These are phyloP conservation scores for Erigeron canadensis DNA, from an alignment of 129 eudicot genomes.

Conservation along the genomic window DNA sequence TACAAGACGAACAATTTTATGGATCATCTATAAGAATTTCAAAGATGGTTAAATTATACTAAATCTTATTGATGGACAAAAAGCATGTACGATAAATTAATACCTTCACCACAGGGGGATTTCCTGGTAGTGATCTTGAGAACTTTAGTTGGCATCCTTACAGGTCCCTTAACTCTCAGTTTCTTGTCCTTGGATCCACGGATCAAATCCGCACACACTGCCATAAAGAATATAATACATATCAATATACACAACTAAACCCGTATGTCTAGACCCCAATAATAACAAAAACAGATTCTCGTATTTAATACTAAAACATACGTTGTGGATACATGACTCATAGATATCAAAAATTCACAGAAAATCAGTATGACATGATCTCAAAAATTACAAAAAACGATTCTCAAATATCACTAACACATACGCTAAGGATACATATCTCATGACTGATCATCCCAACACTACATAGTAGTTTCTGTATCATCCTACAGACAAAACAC, in stretches of 20 bases:
- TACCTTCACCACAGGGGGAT: conserved; percentile 61
- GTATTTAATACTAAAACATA: background rate
- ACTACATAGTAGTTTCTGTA: background rate
- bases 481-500: background rate
- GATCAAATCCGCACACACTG: conserved; percentile 49
- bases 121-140: conserved; percentile 51
- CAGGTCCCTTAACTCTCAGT: conserved; percentile 50
- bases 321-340: background rate
- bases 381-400: background rate
- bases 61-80: background rate
- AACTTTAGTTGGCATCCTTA: conserved; percentile 56
- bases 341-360: too few relatives aligned
- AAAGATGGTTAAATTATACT: background rate
- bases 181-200: conserved; percentile 53
- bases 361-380: background rate
- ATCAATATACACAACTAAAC: background rate
- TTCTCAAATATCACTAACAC: background rate
- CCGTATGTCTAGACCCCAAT: background rate
- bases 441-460: background rate
- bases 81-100: background rate
- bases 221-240: background rate
- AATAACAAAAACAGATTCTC: background rate
- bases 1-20: background rate
- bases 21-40: background rate
- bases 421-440: background rate